phyloP scores from a whole-genome alignment of 2,329 filamentous ascomycete species.

The Cladosporium sp. region DNA sequence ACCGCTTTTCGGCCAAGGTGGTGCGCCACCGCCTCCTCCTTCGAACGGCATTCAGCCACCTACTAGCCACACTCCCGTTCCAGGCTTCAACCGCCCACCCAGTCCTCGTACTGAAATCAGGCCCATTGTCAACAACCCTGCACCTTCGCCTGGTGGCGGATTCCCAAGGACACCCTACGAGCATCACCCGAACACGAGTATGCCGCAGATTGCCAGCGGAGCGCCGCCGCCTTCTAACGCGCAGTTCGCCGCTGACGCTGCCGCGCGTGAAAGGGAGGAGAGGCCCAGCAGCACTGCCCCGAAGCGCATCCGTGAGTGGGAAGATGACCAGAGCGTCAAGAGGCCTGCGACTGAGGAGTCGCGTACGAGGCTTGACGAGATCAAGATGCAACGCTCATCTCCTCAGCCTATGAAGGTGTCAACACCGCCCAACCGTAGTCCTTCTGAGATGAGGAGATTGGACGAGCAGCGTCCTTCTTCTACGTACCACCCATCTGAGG shows the following conservation, averaged over 20 bases:
- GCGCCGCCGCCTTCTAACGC: constrained; percentile 66
- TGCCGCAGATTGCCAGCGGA: constrained; percentile 66
- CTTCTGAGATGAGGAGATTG: constrained; percentile 65
- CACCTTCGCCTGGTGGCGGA: constrained; percentile 79
- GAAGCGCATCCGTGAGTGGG: constrained; percentile 92
- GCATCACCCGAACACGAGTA: constrained; percentile 67
- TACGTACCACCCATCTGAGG: constrained; percentile 87
- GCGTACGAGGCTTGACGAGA: constrained; percentile 81
- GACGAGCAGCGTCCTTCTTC: constrained; percentile 65
- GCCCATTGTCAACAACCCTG: constrained; percentile 78
- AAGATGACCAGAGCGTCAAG: constrained; percentile 72
- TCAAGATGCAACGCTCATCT: constrained; percentile 69
- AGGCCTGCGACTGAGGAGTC: constrained; percentile 88
- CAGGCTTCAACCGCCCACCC: constrained; percentile 63
- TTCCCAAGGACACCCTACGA: constrained; percentile 82
- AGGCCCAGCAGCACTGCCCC: constrained; percentile 76
- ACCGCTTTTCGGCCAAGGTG: constrained; percentile 29
- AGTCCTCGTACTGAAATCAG: constrained; percentile 78
- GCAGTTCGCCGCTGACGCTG: constrained; percentile 63
- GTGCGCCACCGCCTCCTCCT: constrained; percentile 20
- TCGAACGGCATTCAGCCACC: constrained; percentile 47
- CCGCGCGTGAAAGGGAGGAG: constrained; percentile 67
- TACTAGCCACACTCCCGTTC: constrained; percentile 54
- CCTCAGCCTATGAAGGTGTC: constrained; percentile 49
- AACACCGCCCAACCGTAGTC: constrained; percentile 75